These are phyloP conservation scores for Dothideomycetes sp. DNA, from an alignment of 2,329 filamentous ascomycete genomes.

Conservation along the genomic window DNA sequence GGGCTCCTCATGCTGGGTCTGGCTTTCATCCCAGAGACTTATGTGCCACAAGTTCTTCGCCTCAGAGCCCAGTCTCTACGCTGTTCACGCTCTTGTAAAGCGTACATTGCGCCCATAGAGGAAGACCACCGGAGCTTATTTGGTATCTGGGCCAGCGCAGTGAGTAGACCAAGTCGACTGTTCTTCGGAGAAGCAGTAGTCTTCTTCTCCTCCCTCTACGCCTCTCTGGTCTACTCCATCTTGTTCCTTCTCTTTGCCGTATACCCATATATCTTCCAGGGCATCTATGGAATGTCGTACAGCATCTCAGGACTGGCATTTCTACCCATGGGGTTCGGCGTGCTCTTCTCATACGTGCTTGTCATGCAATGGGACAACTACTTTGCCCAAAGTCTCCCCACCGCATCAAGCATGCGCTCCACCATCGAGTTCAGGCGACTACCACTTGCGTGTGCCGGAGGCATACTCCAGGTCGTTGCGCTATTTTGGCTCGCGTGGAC, in stretches of 20 bases:
- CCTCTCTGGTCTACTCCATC: conserved; percentile 51
- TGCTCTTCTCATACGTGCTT: too few species aligned
- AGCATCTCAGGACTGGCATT: too few species aligned
- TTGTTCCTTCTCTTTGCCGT: conserved; percentile 68
- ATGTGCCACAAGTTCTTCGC: conserved; percentile 21
- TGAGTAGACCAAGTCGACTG: conserved; percentile 64
- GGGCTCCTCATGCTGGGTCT: conserved; percentile 13
- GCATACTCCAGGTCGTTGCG: neutral
- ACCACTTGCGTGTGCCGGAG: neutral
- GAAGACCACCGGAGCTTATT: conserved; percentile 46
- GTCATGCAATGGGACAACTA: too few species aligned
- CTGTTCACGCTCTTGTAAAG: conserved; percentile 37
- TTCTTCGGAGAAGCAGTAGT: conserved; percentile 63
- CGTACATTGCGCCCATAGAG: conserved; percentile 52
- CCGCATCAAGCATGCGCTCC: too few species aligned
- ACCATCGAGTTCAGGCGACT: too few species aligned
- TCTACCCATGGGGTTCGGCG: too few species aligned
- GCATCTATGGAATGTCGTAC: conserved; percentile 54
- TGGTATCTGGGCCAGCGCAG: conserved; percentile 52
- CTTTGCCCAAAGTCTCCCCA: too few species aligned
- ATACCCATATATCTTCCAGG: conserved; percentile 55
- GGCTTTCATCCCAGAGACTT: conserved; percentile 36
- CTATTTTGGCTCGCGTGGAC: neutral
- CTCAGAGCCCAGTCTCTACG: conserved; percentile 47
- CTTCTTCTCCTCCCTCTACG: conserved; percentile 56